Evolutionary conservation across 2,329 filamentous ascomycete genomes (phyloP), one percentile per base, ranked within the genome.

Genomic region (Colletotrichum sp.): DNA sequence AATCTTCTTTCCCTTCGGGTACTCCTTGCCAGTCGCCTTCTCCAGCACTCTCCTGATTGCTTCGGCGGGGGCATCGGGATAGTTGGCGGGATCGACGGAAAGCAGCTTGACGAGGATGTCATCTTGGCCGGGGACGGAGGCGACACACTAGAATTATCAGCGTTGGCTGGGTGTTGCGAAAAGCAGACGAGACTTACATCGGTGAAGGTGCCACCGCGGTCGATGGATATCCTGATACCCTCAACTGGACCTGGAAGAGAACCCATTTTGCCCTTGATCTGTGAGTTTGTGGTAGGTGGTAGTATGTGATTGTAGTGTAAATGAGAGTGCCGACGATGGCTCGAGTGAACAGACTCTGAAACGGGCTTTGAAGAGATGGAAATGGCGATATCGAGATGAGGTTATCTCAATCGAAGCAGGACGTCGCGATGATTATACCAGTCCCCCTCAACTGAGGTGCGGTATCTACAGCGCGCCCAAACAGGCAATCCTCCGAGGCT

Each of bases 61-160:
- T 86, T 95, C 93, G 39, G 94, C 88, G 0, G 94, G 93, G 1
- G 94, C 94, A 84, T 95, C 94, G 52, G 91, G 86, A 82, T 95
- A 95, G 82, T 95, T 94, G 22, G 88, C 86, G 1, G 94, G 94
- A 79, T 95, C 93, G 75, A 93, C 93, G 2, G 93, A 95, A 16
- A 95, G 89, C 2, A 95, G 87, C 84, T 95, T 95, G 83, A 95
- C 93, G 75, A 95, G 84, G 52, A 94, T 88, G 80, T 94, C 92
- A 82, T 94, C 91, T 82, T 75, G 73, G 4, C 63, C 73, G 26
- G 73, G 69, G 16, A 75, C 73, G 15, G 69, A 75, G 16, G 73
- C 73, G 15, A 75, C 73, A 39, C 73, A 75, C 73, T 75, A 7
- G 12, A 7, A 16, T 8, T 6, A 9, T 72, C 15, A 64, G 32